These are phyloP conservation scores for Zymoseptoria pseudotritici DNA, from an alignment of 2,329 filamentous ascomycete genomes.

Conservation along the genomic window DNA sequence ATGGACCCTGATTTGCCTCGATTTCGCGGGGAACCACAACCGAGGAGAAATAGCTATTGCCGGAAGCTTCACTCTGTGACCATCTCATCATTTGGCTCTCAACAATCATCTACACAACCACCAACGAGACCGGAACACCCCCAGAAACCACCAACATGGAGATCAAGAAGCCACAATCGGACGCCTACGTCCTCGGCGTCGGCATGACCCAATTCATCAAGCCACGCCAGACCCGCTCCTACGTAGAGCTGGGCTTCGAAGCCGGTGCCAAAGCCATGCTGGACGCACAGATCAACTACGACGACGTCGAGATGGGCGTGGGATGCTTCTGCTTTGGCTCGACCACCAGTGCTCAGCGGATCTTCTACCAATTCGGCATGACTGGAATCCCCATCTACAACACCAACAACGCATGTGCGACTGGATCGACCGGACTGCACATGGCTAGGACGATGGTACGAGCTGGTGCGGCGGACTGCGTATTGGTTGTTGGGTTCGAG, in stretches of 20 bases:
- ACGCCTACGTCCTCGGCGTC: conserved; percentile 83
- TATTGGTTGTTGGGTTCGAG: conserved; percentile 90
- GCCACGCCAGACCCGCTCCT: conserved; percentile 86
- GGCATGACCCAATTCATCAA: conserved; percentile 99
- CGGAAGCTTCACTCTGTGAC: neutral
- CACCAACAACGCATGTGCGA: conserved; percentile 98
- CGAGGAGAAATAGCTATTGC: neutral
- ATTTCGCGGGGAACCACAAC: neutral
- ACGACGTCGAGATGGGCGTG: conserved; percentile 88
- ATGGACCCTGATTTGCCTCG: neutral
- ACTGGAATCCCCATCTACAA: conserved; percentile 95
- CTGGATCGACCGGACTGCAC: conserved; percentile 82
- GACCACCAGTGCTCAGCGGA: conserved; percentile 62
- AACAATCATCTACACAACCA: neutral
- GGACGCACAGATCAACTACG: conserved; percentile 84
- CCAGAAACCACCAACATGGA: conserved; percentile 7
- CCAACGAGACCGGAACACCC: neutral
- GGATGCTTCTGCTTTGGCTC: conserved; percentile 85
- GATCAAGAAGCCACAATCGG: conserved; percentile 29
- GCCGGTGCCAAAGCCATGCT: conserved; percentile 81
- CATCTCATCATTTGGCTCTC: neutral
- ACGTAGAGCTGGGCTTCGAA: conserved; percentile 89
- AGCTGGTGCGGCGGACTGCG: conserved; percentile 63
- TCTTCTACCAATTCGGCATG: conserved; percentile 99
- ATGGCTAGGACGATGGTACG: conserved; percentile 75